Base-by-base conservation (phyloP, 1,284 basidiomycete genomes). In the Leccinum griseonigrum region DNA sequence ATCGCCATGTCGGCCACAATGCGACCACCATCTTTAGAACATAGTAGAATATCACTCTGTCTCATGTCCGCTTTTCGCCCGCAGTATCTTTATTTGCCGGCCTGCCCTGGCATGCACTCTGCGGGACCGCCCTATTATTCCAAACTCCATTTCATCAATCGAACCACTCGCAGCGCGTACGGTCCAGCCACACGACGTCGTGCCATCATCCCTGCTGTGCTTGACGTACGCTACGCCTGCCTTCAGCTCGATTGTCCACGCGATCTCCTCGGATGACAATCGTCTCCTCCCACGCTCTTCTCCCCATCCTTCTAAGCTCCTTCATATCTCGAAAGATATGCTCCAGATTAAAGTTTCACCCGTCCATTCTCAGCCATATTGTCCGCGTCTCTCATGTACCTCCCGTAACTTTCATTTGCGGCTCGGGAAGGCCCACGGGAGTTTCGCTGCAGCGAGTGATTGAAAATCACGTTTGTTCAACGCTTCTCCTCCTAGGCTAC, bases 221-320 rank as follows among this genome's bases (percentile, higher is more conserved):
- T 55, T 69, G 58, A 63, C 62, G 59, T 69, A 61, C 18, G 18
- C 43, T 69, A 61, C 18, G 18, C 43, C 43, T 43, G 28, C 31
- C 54, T 36, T 56, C 10, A 9, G 11, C 31, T 40, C 2, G 22
- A 57, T 54, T 50, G 57, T 29, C 16, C 28, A 32, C 34, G 56
- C 59, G 58, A 70, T 70, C 71, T 71, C 71, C 69, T 70, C 69
- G 69, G 69, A 63, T 46, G 28, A 50, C 64, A 61, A 56, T 43
- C 16, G 36, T 32, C 16, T 5, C 70, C 61, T 54, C 55, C 60
- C 63, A 63, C 63, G 48, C 56, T 54, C 1, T 26, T 63, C 54
- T 18, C 50, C 51, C 29, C n/a, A 26, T 31, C 43, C 48, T 40
- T 54, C 54, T 31, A 38, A 54, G 51, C 38, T 29, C 22, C 36